phyloP scores from a whole-genome alignment of 75 land plant species.

The Isoetes taiwanensis region DNA sequence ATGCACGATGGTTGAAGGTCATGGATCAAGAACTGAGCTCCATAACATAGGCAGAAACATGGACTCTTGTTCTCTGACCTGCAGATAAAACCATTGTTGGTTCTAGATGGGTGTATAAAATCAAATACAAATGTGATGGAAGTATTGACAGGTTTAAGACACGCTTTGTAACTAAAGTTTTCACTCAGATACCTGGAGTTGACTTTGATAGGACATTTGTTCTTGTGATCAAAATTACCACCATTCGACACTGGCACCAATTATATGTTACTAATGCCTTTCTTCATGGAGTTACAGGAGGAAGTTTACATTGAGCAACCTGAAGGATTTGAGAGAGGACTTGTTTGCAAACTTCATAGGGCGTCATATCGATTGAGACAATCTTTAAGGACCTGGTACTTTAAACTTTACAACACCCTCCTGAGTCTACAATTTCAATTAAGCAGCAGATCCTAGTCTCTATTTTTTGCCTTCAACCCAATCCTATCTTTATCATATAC shows the following conservation, averaged over 20 bases:
- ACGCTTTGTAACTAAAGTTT: background rate
- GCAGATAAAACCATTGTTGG: background rate
- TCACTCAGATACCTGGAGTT: background rate
- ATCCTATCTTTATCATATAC: too few species aligned
- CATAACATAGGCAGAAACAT: too few species aligned
- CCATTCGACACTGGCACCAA: background rate
- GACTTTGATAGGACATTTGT: conserved; percentile 6
- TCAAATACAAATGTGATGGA: background rate
- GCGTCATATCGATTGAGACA: conserved; percentile 11
- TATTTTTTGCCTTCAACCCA: too few species aligned
- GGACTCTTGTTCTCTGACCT: conserved; percentile 3
- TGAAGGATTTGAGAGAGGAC: background rate
- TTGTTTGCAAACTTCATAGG: background rate
- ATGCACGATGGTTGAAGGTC: too few species aligned
- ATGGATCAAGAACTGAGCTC: too few species aligned
- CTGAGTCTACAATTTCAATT: too few species aligned
- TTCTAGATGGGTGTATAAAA: conserved; percentile 4
- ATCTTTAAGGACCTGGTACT: conserved; percentile 9
- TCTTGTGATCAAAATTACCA: background rate
- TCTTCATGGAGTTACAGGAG: conserved; percentile 2
- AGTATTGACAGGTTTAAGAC: background rate
- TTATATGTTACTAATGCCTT: conserved; percentile 7
- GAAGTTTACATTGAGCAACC: conserved; percentile 10
- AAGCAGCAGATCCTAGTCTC: too few species aligned
- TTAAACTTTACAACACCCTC: too few species aligned